These are phyloP conservation scores for Cordyceps militaris DNA, from an alignment of 2,329 filamentous ascomycete species.

Conservation along the genomic window DNA sequence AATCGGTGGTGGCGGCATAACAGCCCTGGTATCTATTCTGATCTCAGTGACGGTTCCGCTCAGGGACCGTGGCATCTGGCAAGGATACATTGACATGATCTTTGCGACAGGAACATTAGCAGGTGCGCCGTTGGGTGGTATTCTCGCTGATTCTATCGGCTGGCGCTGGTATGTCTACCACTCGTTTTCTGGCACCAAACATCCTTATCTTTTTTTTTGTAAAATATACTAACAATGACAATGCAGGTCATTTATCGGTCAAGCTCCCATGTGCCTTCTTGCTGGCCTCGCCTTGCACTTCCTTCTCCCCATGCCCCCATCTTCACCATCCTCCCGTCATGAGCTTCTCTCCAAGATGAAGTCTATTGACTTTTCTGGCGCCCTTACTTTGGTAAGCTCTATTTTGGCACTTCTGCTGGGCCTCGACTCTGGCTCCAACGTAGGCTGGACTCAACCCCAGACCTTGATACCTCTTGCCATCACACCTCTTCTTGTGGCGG, in stretches of 20 bases:
- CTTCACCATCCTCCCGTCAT: constrained; percentile 49
- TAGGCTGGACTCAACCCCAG: constrained; percentile 54
- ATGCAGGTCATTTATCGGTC: constrained; percentile 59
- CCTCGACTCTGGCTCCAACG: constrained; percentile 66
- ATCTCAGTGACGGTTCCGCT: constrained; percentile 62
- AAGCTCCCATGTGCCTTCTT: constrained; percentile 60
- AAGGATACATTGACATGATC: constrained; percentile 65
- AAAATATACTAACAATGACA: too few species aligned
- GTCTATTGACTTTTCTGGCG: constrained; percentile 68
- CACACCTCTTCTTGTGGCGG: constrained; percentile 46
- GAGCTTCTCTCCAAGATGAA: constrained; percentile 60
- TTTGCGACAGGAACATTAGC: constrained; percentile 62
- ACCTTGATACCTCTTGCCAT: constrained; percentile 51
- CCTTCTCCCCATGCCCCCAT: constrained; percentile 58
- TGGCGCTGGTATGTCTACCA: constrained; percentile 68
- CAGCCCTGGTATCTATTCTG: constrained; percentile 60
- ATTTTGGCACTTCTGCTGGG: constrained; percentile 61
- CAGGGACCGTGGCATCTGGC: constrained; percentile 64
- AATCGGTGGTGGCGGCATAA: constrained; percentile 66
- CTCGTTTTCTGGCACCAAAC: too few species aligned
- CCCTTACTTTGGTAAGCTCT: constrained; percentile 56
- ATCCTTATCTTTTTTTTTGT: too few species aligned
- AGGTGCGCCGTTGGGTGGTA: constrained; percentile 64
- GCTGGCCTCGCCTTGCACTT: constrained; percentile 58
- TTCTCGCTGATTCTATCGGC: constrained; percentile 65